Percentiles rank a stretch among this genome's conserved stretches.
phyloP scores from a whole-genome alignment of 2,329 filamentous ascomycete species.

The Juglanconis oblonga region DNA sequence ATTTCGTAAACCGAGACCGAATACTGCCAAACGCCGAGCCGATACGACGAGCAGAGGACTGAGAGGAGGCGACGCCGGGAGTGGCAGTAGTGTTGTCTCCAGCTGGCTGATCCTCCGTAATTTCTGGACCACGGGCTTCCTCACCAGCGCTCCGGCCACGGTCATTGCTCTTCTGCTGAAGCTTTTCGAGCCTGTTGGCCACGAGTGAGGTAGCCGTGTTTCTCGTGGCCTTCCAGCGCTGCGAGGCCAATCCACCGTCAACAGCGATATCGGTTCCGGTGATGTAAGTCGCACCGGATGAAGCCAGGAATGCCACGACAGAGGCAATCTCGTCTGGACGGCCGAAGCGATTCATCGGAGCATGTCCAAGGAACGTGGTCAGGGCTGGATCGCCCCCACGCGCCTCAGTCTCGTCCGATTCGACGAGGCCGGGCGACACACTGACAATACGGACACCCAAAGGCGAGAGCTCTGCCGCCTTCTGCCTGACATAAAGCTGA shows the following conservation, averaged over 20 bases:
- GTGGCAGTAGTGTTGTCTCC: too few relatives aligned
- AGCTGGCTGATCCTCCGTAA: neutral
- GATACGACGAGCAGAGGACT: neutral
- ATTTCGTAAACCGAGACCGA: neutral
- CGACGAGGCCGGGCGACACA: constrained; percentile 6
- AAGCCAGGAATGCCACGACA: constrained; percentile 4
- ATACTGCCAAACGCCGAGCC: neutral
- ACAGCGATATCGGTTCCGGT: constrained; percentile 5
- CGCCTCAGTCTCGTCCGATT: neutral
- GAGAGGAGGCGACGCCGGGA: too few relatives aligned
- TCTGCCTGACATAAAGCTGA: constrained; percentile 7
- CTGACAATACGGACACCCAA: constrained; percentile 5
- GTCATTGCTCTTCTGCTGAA: neutral
- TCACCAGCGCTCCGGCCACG: neutral
- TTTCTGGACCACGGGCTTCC: neutral
- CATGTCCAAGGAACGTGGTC: neutral
- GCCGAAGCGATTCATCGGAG: constrained; percentile 2
- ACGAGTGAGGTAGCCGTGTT: neutral
- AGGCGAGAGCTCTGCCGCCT: constrained; percentile 1
- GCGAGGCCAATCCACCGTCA: neutral
- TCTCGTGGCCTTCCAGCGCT: neutral
- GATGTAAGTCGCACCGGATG: constrained; percentile 5
- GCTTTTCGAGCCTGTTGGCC: neutral
- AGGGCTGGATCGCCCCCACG: neutral
- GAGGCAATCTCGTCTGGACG: constrained; percentile 6